Percentiles rank a stretch among this genome's conserved stretches.
These are phyloP conservation scores for Backusella parvicylindrica DNA, from an alignment of 192 early-diverging fungal genomes.

Conservation along the genomic window DNA sequence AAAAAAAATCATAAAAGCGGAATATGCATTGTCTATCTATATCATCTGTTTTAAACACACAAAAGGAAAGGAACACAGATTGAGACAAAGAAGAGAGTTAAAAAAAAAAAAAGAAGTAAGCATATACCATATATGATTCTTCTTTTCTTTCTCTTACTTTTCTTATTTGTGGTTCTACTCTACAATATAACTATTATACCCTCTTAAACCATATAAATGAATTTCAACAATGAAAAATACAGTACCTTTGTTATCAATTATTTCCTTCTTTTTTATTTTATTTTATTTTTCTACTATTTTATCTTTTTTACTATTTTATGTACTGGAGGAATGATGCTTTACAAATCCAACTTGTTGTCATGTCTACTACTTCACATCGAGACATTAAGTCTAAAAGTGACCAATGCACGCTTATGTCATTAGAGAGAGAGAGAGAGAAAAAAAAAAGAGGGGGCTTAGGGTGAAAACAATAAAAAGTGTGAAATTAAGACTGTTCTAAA, in stretches of 20 bases:
- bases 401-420: not conserved
- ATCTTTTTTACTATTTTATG: not conserved
- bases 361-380: not conserved
- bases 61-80: not conserved
- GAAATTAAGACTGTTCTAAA: not conserved
- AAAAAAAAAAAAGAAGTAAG: not conserved
- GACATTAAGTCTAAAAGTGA: not conserved
- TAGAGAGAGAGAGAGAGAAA: not conserved
- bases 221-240: not conserved
- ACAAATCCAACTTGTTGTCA: not conserved
- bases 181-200: not conserved
- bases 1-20: not conserved
- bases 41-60: not conserved
- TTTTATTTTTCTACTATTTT: not conserved
- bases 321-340: not conserved
- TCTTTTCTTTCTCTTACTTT: not conserved
- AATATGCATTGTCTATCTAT: not conserved
- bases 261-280: not conserved
- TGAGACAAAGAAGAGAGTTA: not conserved
- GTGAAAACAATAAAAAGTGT: not conserved
- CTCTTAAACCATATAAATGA: slow-evolving; percentile 9
- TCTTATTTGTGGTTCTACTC: not conserved
- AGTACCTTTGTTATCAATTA: not conserved
- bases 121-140: not conserved
- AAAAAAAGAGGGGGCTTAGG: not conserved